phyloP scores from a whole-genome alignment of 2,329 filamentous ascomycete genomes.

The Claviceps africana region DNA sequence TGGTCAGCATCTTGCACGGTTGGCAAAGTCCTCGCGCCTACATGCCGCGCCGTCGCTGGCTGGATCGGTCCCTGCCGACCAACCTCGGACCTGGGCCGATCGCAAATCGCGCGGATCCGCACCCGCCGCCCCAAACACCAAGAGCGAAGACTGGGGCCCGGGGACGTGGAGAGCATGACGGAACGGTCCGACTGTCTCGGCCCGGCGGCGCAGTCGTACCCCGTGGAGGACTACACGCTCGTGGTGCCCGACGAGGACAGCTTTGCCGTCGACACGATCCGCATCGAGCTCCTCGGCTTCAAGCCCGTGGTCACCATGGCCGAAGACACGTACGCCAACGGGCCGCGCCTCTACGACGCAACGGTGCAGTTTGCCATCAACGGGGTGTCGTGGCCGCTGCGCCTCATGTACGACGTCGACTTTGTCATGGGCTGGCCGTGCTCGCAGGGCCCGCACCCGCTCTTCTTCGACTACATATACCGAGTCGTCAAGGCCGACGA shows the following conservation, averaged over 20 bases:
- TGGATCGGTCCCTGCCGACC: conserved; percentile 63
- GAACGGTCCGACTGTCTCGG: conserved; percentile 57
- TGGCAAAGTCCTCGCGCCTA: conserved; percentile 61
- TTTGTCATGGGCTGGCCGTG: conserved; percentile 55
- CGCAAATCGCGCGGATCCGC: conserved; percentile 57
- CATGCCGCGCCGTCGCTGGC: conserved; percentile 54
- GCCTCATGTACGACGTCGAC: conserved; percentile 49
- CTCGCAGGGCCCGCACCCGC: conserved; percentile 47
- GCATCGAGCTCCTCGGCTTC: conserved; percentile 54
- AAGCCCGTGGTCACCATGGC: conserved; percentile 25
- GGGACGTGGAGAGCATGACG: conserved; percentile 51
- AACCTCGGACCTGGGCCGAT: conserved; percentile 50
- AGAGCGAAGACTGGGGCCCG: conserved; percentile 30
- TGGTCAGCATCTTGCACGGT: conserved; percentile 61
- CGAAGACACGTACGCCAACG: conserved; percentile 11
- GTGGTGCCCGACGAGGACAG: conserved; percentile 42
- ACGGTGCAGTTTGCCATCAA: conserved; percentile 50
- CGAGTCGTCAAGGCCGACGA: conserved; percentile 46
- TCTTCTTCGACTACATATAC: conserved; percentile 60
- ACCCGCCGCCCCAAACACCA: conserved; percentile 41
- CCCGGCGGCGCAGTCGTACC: conserved; percentile 46
- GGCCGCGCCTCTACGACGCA: conserved; percentile 42
- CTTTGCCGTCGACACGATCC: conserved; percentile 48
- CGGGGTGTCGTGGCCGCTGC: conserved; percentile 48
- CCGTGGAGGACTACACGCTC: conserved; percentile 53